Evolutionary conservation across 495 filamentous ascomycete genomes (phyloP).

Genomic region (Trichoderma orchidacearum): DNA sequence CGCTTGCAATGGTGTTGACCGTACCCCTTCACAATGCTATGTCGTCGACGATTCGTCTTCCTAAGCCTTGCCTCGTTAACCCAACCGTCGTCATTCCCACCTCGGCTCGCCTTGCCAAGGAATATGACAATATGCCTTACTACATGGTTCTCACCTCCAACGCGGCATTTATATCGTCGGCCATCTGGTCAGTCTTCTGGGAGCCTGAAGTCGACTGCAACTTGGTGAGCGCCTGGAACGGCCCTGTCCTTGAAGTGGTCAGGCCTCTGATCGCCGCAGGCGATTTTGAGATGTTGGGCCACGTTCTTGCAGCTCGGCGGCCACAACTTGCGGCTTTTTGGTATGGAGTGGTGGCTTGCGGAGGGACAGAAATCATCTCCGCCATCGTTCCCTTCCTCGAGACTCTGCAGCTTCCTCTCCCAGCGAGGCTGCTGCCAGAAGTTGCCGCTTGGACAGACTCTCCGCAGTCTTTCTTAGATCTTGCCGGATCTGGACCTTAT

Average conservation of each 20-base stretch:
- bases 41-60: background rate
- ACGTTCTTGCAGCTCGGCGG: slow-evolving; percentile 5
- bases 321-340: slow-evolving; percentile 5
- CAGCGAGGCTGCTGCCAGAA: background rate
- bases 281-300: slow-evolving; percentile 3
- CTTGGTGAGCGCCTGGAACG: slow-evolving; percentile 6
- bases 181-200: slow-evolving; percentile 10
- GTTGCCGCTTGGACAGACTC: slow-evolving; percentile 5
- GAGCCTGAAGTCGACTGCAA: slow-evolving; percentile 7
- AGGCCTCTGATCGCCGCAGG: background rate
- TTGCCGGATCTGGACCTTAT: background rate
- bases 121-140: background rate
- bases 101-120: background rate
- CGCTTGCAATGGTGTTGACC: background rate
- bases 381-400: slow-evolving; percentile 1
- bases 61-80: background rate
- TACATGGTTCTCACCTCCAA: background rate
- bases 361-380: background rate
- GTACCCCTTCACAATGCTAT: background rate
- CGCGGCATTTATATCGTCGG: background rate
- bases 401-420: slow-evolving; percentile 2
- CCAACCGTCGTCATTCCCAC: background rate
- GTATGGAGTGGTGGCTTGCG: slow-evolving; percentile 5
- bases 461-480: slow-evolving; percentile 7
- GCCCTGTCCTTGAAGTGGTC: slow-evolving; percentile 3